Evolutionary conservation across 352 stramenopile genomes (phyloP), one percentile per base, ranked within the genome.

Genomic region (Globisporangium emineosum): DNA sequence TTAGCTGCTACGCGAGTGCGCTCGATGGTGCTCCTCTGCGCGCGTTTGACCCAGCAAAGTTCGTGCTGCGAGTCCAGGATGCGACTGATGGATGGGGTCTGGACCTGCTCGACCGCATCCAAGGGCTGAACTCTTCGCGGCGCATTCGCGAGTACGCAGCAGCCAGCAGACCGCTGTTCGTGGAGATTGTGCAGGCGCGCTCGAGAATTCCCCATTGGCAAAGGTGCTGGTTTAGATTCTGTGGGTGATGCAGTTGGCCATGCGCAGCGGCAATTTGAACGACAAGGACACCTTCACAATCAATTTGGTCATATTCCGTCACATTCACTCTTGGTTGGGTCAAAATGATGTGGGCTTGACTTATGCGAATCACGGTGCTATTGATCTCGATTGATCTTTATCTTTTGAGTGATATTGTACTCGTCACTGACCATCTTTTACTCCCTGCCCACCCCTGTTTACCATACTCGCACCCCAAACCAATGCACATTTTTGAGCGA

Each of bases 371-470:
- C 40, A 47, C 19, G 12, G 40, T 47, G 17, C 17, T 47, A 42
- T 42, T 27, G 51, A 57, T 57, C 51, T 57, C 51, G 51, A 57
- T 29, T 35, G 29, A 29, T 6, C 8, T 21, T 42, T 42, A 17
- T 1, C 1, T 56, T 35, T 56, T 42, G 29, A 17, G 30, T 42
- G 51, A 9, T 15, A 57, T 29, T 19, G 51, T 57, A 15, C 15
- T 57, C 17, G 27, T 17, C 37, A 6, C n/a, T n/a, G 4, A 8
- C 51, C 17, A 27, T 57, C 51, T 57, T 57, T 57, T 57, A 42
- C 29, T 8, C 37, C 9, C 42, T 15, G 17, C 13, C 29, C 8
- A 57, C 51, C 29, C 51, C 12, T n/a, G 19, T 57, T 57, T 57
- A 23, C 8, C 7, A 57, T 23, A 5, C 23, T 42, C 3, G 51